Evolutionary conservation across 306 rosid genomes (phyloP), one percentile per base, ranked within the genome.

Genomic region (Pueraria montana): DNA sequence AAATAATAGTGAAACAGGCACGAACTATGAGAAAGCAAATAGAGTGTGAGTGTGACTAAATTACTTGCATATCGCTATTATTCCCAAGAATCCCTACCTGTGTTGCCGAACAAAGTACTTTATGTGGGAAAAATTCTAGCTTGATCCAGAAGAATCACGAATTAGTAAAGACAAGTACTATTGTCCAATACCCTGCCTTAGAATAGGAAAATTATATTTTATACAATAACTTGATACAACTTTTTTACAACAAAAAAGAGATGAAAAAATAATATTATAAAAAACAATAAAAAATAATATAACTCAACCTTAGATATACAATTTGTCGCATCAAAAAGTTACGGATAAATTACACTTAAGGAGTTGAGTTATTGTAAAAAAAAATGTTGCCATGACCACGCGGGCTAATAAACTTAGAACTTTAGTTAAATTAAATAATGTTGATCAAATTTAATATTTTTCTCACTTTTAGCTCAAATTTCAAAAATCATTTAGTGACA

Each of bases 41-140:
- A 21, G 2, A 27, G 3, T 27, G 32, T 27, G 17, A 38, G 10
- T 34, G 27, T 34, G n/a, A 9, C 0, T 18, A 4, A 65, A 38
- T 55, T 18, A 36, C 40, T 36, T 36, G 40, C 40, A 36, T 27
- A 27, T 27, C 1, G 32, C 32, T 27, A 27, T 27, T 27, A 27
- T 27, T 27, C 32, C 3, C 32, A 1, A 21, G n/a, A n/a, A n/a
- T n/a, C n/a, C n/a, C n/a, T n/a, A n/a, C n/a, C n/a, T n/a, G n/a
- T n/a, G n/a, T n/a, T n/a, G n/a, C n/a, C n/a, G n/a, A n/a, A n/a
- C n/a, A 34, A 34, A 34, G 40, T 34, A 27, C 69, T 42, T 26
- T 46, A 30, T 17, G 56, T 26, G 32, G 68, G 53, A 38, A 38
- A 53, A 40, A 17, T 79, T 79, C 68, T 40, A 55, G 69, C 34